Percentiles rank a stretch among this genome's conserved stretches.
These are phyloP conservation scores for Phytopythium chamaehyphon DNA, from an alignment of 352 stramenopile species.

Conservation along the genomic window DNA sequence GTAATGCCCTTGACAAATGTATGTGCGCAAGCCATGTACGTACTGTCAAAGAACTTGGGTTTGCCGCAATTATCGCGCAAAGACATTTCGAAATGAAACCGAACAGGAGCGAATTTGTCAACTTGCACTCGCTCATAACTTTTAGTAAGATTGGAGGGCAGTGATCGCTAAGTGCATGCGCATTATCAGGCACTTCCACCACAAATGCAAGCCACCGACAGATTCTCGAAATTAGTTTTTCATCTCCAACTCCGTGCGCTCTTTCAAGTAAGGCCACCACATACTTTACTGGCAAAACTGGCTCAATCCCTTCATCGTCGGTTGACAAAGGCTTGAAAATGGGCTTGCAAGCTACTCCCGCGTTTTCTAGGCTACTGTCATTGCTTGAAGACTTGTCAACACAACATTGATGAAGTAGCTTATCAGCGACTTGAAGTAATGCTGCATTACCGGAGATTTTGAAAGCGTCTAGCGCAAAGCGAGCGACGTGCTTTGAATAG, in stretches of 20 bases:
- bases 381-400: neutral
- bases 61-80: slow-evolving; percentile 29
- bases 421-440: slow-evolving; percentile 54
- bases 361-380: neutral
- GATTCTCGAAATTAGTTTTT: slow-evolving; percentile 31
- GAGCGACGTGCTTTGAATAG: slow-evolving; percentile 30
- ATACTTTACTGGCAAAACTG: slow-evolving; percentile 28
- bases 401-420: slow-evolving; percentile 49
- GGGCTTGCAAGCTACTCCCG: too few species aligned
- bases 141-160: slow-evolving; percentile 25
- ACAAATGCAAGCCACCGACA: slow-evolving; percentile 48
- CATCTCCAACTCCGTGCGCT: slow-evolving; percentile 7
- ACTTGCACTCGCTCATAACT: slow-evolving; percentile 16
- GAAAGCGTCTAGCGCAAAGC: slow-evolving; percentile 38
- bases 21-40: too few species aligned
- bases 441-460: slow-evolving; percentile 20
- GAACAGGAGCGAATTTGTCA: slow-evolving; percentile 23
- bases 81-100: slow-evolving; percentile 48
- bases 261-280: slow-evolving; percentile 34
- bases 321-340: too few species aligned
- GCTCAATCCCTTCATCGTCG: neutral
- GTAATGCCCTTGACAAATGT: too few species aligned
- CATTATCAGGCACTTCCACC: slow-evolving; percentile 36
- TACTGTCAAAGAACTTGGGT: slow-evolving; percentile 36
- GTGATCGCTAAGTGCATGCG: slow-evolving; percentile 32